Evolutionary conservation across 148 eudicot species (phyloP), one percentile per base, ranked within the genome.

Genomic region (Arctostaphylos glauca): DNA sequence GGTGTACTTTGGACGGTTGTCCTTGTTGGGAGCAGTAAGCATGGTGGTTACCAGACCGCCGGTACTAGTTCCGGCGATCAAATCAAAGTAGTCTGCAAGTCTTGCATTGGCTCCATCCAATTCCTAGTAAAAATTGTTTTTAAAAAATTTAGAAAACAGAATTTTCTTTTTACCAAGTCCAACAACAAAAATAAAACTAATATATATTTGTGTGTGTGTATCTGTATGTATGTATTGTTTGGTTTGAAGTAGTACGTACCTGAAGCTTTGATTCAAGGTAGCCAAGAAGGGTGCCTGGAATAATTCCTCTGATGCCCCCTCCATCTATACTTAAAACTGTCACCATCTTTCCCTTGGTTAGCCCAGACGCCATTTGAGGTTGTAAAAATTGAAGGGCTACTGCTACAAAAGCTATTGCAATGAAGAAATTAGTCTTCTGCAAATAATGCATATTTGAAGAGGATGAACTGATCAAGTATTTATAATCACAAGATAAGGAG

Each of bases 51-150:
- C 76, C 8, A 88, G 85, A 3, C 90, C 90, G 2, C 90, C 90
- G 0, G 90, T 88, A 55, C 90, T 88, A 13, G 90, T 88, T 53
- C 90, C 90, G n/a, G 90, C 87, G 4, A 88, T 77, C 15, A 86
- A 84, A 8, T 88, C 90, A 54, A 88, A 88, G 25, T 88, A 88
- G 64, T 88, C 88, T 31, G 87, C 88, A 53, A 88, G 15, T 48
- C 90, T 82, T 31, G 52, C 88, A 23, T 73, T 38, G 3, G 76
- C 64, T 80, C 90, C 90, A 80, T 88, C 90, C 64, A 86, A 59
- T 23, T 82, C 87, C 90, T 88, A 50, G 19, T 44, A 41, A 77
- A 31, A 41, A 9, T 66, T 0, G 14, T 23, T 66, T 23, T 19
- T 4, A 10, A 66, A 50, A 38, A 38, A 55, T 0, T 5, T 31